Conservation (phyloP, 164 flowering plant species). For the Taxillus chinensis region DNA sequence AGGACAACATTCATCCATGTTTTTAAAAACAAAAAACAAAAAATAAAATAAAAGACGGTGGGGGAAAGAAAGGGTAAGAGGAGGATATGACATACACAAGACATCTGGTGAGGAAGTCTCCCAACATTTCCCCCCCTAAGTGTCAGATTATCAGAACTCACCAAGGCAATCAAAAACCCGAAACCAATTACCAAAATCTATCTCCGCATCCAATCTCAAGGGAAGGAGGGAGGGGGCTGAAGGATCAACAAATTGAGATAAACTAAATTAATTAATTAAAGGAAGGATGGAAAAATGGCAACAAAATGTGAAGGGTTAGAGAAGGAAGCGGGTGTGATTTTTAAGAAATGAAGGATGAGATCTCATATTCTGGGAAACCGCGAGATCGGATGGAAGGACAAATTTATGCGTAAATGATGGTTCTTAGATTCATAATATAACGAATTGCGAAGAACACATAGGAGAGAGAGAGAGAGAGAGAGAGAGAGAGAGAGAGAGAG, state of each 20-base stretch:
- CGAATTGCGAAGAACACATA: background rate
- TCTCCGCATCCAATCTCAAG: no score
- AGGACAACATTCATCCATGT: no score
- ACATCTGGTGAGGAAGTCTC: conserved; percentile 43
- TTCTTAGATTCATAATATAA: background rate
- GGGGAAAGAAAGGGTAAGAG: background rate
- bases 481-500: background rate
- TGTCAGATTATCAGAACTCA: background rate
- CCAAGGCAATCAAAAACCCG: background rate
- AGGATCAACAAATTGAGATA: background rate
- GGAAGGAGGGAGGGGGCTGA: no score
- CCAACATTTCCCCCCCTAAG: conserved; percentile 34
- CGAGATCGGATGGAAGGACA: no score
- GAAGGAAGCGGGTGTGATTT: no score
- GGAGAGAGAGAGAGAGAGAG: conserved; percentile 5
- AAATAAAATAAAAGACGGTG: no score
- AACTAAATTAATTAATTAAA: background rate
- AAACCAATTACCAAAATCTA: background rate
- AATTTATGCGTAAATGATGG: background rate
- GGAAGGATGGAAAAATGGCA: background rate
- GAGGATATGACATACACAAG: conserved; percentile 36
- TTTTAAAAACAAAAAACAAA: background rate
- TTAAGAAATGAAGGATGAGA: no score
- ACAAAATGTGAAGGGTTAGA: no score
- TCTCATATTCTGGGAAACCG: no score